Conservation (phyloP, 2,329 filamentous ascomycete species). For the Botrytis paeoniae region DNA sequence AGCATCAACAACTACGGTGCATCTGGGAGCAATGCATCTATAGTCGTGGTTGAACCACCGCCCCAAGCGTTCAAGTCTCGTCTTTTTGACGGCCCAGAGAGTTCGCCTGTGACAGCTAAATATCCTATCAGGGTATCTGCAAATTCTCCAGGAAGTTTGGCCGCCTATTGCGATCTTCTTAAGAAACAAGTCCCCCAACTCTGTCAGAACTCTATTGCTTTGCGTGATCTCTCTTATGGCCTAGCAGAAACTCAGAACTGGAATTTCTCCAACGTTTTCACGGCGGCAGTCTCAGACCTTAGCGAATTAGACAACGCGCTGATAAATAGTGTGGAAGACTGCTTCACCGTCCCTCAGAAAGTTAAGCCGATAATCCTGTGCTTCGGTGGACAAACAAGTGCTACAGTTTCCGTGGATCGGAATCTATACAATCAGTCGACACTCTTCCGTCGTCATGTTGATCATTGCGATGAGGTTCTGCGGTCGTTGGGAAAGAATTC, state of each 20-base stretch:
- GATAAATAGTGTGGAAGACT: not conserved
- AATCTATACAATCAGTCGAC: not conserved
- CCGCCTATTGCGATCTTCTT: not conserved
- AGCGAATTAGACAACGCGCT: not conserved
- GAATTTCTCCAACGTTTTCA: not conserved
- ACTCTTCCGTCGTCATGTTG: not conserved
- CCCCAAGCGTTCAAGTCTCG: not conserved
- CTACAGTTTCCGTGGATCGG: not conserved
- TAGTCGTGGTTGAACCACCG: not conserved
- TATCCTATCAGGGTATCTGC: not conserved
- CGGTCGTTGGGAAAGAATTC: not conserved
- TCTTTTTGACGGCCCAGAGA: not conserved
- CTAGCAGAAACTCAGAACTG: not conserved
- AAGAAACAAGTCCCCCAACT: not conserved
- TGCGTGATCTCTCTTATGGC: not conserved
- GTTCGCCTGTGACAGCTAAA: not conserved
- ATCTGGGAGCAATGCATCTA: not conserved
- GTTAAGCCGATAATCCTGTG: not conserved
- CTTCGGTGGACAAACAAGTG: not conserved
- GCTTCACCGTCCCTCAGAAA: not conserved
- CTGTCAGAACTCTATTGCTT: not conserved
- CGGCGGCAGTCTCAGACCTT: not conserved
- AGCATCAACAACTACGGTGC: conserved; percentile 3
- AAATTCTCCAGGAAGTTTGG: not conserved
- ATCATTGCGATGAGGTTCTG: not conserved